Percentiles rank a stretch among this genome's conserved stretches.
Conservation (phyloP, 2,329 filamentous ascomycete species). For the Macrophomina pseudophaseolina region DNA sequence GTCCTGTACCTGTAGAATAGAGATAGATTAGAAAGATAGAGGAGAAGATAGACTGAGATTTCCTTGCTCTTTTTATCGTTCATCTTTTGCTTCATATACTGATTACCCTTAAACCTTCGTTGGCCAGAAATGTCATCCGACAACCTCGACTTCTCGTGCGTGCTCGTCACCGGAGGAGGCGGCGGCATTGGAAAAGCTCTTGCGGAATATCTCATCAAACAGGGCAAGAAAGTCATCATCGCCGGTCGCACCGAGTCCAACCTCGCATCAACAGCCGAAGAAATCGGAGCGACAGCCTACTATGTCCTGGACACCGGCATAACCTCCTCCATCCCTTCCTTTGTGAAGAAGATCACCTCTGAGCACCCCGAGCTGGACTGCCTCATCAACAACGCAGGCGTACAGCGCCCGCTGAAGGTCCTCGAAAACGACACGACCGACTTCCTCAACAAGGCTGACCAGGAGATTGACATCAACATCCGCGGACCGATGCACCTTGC, state of each 20-base stretch:
- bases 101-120: neutral
- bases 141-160: conserved; percentile 49
- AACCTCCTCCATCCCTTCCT: conserved; percentile 49
- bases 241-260: conserved; percentile 62
- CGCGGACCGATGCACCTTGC: conserved; percentile 63
- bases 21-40: neutral
- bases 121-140: conserved; percentile 16
- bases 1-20: neutral
- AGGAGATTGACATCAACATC: conserved; percentile 65
- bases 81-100: neutral
- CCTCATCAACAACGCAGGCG: conserved; percentile 64
- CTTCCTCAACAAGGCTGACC: conserved; percentile 58
- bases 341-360: conserved; percentile 51
- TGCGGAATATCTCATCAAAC: conserved; percentile 51
- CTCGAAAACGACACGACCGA: conserved; percentile 42
- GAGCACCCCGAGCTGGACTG: conserved; percentile 63
- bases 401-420: conserved; percentile 60
- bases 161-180: conserved; percentile 52
- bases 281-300: conserved; percentile 56
- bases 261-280: conserved; percentile 49
- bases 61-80: too few relatives aligned
- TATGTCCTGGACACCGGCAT: conserved; percentile 60
- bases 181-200: conserved; percentile 60
- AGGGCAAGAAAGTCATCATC: conserved; percentile 58
- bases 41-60: neutral